phyloP scores from a whole-genome alignment of 352 stramenopile genomes.

The Phytophthora capsici region DNA sequence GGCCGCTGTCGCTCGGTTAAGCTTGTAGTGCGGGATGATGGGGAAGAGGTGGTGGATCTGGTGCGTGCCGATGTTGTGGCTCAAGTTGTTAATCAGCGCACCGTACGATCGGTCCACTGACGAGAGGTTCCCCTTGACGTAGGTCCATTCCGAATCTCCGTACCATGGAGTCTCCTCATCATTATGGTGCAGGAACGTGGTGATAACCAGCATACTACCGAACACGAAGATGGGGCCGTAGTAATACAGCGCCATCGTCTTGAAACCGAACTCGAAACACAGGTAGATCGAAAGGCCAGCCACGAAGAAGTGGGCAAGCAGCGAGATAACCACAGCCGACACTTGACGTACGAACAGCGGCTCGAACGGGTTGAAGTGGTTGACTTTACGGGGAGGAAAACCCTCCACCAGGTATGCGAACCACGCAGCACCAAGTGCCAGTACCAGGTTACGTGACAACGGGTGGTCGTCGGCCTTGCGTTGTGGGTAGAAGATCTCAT shows the following conservation, averaged over 20 bases:
- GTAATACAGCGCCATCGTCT: conserved; percentile 82
- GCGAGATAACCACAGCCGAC: conserved; percentile 66
- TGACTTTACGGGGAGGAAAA: conserved; percentile 77
- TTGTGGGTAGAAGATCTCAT: conserved; percentile 87
- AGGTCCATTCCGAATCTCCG: conserved; percentile 83
- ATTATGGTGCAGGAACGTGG: conserved; percentile 86
- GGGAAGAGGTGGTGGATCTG: conserved; percentile 89
- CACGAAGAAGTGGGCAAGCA: conserved; percentile 53
- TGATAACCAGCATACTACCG: conserved; percentile 81
- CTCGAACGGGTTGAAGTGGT: conserved; percentile 86
- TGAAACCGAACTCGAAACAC: conserved; percentile 51
- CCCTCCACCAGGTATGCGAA: conserved; percentile 77
- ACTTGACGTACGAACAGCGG: conserved; percentile 72
- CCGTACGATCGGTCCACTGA: conserved; percentile 85
- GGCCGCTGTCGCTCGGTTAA: conserved; percentile 62
- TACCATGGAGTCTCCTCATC: conserved; percentile 88
- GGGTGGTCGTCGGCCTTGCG: conserved; percentile 61
- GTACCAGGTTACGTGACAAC: conserved; percentile 54
- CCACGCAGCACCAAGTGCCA: conserved; percentile 68
- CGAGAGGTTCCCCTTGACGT: conserved; percentile 85
- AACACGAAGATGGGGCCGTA: conserved; percentile 80
- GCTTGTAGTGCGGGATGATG: conserved; percentile 89
- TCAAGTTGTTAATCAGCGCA: conserved; percentile 80
- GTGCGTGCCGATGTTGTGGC: conserved; percentile 89
- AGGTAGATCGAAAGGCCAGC: conserved; percentile 46